Conservation (phyloP, 1,139 yeast species). For the Candida labiduridarum region DNA sequence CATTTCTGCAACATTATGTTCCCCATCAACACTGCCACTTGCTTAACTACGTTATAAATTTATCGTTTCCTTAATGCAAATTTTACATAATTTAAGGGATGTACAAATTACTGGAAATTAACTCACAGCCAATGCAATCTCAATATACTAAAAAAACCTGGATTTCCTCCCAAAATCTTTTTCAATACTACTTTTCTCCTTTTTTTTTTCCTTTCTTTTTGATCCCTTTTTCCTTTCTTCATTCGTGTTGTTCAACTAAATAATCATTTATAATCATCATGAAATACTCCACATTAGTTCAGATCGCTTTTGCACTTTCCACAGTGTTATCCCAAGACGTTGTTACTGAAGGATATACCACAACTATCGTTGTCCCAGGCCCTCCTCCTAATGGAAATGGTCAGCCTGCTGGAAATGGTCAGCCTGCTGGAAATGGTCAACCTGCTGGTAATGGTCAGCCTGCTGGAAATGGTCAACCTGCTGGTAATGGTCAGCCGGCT, state of each 20-base stretch:
- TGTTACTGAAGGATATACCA: slow-evolving; percentile 4
- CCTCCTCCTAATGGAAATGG: background rate
- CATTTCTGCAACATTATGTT: slow-evolving; percentile 3
- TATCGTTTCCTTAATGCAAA: slow-evolving; percentile 4
- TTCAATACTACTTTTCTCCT: background rate
- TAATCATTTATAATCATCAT: background rate
- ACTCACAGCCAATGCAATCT: background rate
- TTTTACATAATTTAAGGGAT: slow-evolving; percentile 2
- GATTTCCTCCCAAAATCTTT: background rate
- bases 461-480: background rate
- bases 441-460: background rate
- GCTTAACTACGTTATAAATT: background rate
- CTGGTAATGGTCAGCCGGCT: background rate
- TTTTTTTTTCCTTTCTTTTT: background rate
- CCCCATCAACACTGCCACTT: background rate
- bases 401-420: background rate
- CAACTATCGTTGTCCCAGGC: slow-evolving; percentile 4
- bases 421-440: background rate
- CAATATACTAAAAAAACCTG: background rate
- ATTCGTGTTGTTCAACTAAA: background rate
- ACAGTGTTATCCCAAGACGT: slow-evolving; percentile 8
- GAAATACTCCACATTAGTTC: slow-evolving; percentile 7
- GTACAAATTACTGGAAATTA: background rate
- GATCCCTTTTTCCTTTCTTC: background rate
- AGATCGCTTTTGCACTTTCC: slow-evolving; percentile 5